Conservation (phyloP, 1,284 basidiomycete genomes). For the Taiwanofungus camphoratus region DNA sequence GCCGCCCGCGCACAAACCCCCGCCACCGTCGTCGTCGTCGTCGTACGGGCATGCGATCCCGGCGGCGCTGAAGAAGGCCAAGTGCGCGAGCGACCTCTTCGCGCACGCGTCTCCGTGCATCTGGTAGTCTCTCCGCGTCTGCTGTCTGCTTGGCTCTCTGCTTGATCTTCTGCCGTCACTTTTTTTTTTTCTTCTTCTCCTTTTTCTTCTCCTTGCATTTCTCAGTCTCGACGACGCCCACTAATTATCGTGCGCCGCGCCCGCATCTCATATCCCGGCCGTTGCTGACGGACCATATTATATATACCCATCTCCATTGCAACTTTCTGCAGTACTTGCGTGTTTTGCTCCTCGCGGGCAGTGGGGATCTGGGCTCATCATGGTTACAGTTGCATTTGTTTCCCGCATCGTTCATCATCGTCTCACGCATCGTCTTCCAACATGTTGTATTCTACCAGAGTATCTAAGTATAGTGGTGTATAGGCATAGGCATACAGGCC, state of each 20-base stretch:
- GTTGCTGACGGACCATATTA: neutral
- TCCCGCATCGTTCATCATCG: too few species aligned
- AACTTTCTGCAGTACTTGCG: too few species aligned
- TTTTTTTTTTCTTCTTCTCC: neutral
- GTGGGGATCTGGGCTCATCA: neutral
- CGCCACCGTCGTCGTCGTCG: slow-evolving; percentile 22
- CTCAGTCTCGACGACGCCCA: neutral
- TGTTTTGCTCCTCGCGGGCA: neutral
- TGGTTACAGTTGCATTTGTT: neutral
- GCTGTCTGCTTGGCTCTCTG: neutral
- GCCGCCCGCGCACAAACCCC: slow-evolving; percentile 23
- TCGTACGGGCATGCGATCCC: slow-evolving; percentile 10
- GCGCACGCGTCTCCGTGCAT: slow-evolving; percentile 40
- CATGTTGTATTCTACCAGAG: too few species aligned
- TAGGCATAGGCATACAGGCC: too few species aligned
- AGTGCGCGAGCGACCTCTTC: slow-evolving; percentile 34
- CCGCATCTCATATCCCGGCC: neutral
- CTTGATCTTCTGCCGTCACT: neutral
- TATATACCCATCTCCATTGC: neutral
- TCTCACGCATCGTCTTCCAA: too few species aligned
- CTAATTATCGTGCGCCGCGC: neutral
- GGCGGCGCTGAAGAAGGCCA: slow-evolving; percentile 27
- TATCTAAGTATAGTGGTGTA: too few species aligned
- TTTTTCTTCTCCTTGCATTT: neutral
- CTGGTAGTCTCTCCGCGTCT: slow-evolving; percentile 37